phyloP scores from a whole-genome alignment of 2,329 filamentous ascomycete species.

The Exophiala lecanii-corni region DNA sequence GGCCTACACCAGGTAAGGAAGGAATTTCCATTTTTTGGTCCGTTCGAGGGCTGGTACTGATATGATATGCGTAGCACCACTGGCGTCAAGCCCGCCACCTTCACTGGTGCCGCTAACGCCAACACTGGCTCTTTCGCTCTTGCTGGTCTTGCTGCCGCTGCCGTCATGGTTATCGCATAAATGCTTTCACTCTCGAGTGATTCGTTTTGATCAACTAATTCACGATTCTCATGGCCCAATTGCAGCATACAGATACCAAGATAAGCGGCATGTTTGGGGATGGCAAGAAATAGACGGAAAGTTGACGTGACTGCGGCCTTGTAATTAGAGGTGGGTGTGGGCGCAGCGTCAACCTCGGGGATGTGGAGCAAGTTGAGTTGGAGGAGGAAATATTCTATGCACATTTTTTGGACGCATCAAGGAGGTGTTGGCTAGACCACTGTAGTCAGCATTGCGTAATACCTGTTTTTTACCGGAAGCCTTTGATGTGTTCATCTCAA shows the following conservation, averaged over 20 bases:
- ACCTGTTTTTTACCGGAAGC: constrained; percentile 23
- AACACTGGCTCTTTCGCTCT: constrained; percentile 29
- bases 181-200: constrained; percentile 11
- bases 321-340: constrained; percentile 8
- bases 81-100: constrained; percentile 22
- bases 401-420: constrained; percentile 23
- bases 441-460: constrained; percentile 25
- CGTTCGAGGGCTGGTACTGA: too few relatives aligned
- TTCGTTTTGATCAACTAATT: constrained; percentile 16
- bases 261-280: constrained; percentile 21
- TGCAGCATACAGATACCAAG: constrained; percentile 12
- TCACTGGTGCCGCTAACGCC: constrained; percentile 31
- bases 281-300: constrained; percentile 2
- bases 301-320: constrained; percentile 3
- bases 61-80: too few relatives aligned
- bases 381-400: constrained; percentile 19
- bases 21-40: constrained; percentile 6
- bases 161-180: constrained; percentile 32
- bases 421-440: constrained; percentile 22
- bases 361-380: constrained; percentile 9
- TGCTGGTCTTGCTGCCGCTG: constrained; percentile 30
- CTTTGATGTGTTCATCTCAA: constrained; percentile 5
- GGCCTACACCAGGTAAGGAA: constrained; percentile 21
- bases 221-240: constrained; percentile 21
- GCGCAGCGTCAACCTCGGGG: too few relatives aligned